Conservation (phyloP, 2,329 filamentous ascomycete genomes). For the Huntiella decipiens region DNA sequence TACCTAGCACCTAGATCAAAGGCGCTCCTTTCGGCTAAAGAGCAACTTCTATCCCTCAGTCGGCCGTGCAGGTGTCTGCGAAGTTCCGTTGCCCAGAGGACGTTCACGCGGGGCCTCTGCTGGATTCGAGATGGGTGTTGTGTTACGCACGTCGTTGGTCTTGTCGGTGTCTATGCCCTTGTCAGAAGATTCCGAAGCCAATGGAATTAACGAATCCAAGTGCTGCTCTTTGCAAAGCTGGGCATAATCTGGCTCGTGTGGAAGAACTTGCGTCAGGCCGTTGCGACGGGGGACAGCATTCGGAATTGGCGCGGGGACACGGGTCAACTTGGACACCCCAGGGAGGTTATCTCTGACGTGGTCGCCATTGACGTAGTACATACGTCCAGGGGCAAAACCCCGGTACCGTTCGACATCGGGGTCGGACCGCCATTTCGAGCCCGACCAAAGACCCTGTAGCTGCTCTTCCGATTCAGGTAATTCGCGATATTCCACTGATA, state of each 20-base stretch:
- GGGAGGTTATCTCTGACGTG: slow-evolving; percentile 33
- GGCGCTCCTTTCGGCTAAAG: no score
- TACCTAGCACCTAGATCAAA: no score
- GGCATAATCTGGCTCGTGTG: slow-evolving; percentile 38
- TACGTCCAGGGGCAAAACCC: slow-evolving; percentile 36
- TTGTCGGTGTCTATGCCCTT: neutral
- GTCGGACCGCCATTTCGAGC: slow-evolving; percentile 40
- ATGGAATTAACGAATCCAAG: slow-evolving; percentile 31
- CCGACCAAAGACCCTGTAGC: slow-evolving; percentile 22
- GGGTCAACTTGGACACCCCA: slow-evolving; percentile 27
- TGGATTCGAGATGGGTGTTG: neutral
- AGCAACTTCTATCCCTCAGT: no score
- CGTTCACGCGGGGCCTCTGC: neutral
- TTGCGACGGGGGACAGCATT: slow-evolving; percentile 32
- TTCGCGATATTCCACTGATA: slow-evolving; percentile 41
- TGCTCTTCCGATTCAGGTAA: slow-evolving; percentile 31
- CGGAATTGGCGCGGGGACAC: slow-evolving; percentile 32
- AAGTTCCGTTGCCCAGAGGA: neutral
- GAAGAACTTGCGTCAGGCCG: slow-evolving; percentile 31
- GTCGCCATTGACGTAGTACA: slow-evolving; percentile 38
- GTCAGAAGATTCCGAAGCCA: neutral
- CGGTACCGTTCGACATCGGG: slow-evolving; percentile 32
- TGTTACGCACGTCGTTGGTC: neutral
- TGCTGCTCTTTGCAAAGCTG: slow-evolving; percentile 37
- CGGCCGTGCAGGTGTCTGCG: no score